These are phyloP conservation scores for Chaetoscypha palmicola DNA, from an alignment of 2,329 filamentous ascomycete species.

Conservation along the genomic window DNA sequence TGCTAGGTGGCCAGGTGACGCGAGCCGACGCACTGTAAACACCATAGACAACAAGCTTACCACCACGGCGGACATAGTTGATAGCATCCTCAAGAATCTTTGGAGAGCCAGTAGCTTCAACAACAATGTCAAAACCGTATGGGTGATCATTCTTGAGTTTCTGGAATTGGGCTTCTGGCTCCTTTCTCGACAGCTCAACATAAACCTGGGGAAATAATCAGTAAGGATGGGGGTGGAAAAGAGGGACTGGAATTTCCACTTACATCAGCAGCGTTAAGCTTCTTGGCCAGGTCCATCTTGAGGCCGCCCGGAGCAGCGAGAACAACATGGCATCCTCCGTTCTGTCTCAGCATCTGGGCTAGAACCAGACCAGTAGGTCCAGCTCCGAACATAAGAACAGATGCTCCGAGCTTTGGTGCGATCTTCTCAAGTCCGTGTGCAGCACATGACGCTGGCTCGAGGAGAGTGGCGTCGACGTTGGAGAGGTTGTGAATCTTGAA, in stretches of 20 bases:
- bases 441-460: constrained; percentile 66
- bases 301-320: constrained; percentile 61
- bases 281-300: constrained; percentile 63
- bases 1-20: constrained; percentile 62
- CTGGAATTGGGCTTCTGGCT: constrained; percentile 52
- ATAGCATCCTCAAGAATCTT: constrained; percentile 65
- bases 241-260: not conserved
- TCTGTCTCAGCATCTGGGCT: constrained; percentile 48
- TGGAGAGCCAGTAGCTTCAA: constrained; percentile 62
- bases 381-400: constrained; percentile 58
- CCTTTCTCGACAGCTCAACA: constrained; percentile 45
- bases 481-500: constrained; percentile 60
- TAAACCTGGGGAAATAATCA: constrained; percentile 30
- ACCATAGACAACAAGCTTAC: constrained; percentile 63
- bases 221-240: constrained; percentile 1
- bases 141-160: constrained; percentile 58
- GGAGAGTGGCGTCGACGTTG: constrained; percentile 61
- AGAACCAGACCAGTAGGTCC: constrained; percentile 59
- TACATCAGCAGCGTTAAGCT: constrained; percentile 46
- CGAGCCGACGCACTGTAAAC: constrained; percentile 58
- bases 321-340: constrained; percentile 63
- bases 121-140: constrained; percentile 66
- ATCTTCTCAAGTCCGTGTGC: constrained; percentile 65
- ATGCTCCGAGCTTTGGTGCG: constrained; percentile 55
- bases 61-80: constrained; percentile 63